Base-by-base conservation (phyloP, 139 green algal genomes). In the Coelastrella sp. region DNA sequence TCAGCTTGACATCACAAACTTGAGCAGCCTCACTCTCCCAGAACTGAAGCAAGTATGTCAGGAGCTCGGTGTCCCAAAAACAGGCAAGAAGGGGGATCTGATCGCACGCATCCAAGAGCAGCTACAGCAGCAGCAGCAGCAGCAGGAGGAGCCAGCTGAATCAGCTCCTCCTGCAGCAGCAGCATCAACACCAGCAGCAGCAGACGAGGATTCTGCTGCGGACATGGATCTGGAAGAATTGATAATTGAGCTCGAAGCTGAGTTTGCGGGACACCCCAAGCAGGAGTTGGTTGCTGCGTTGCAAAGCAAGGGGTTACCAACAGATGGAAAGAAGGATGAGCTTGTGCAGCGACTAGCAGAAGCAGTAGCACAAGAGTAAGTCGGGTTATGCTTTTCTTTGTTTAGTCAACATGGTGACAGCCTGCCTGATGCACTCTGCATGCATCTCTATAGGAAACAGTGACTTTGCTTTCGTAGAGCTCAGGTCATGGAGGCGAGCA, bases 351-450 rank as follows among this genome's bases (percentile, higher is more conserved):
- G 87, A 17, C 87, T 91, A 54, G 87, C 87, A 32, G 10, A 59
- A 17, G 87, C 87, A 77, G 78, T 91, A 23, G 64, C 77, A n/a
- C 54, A 65, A 74, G 86, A 85, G 85, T 82, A 22, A 83, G 85
- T 54, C 80, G 7, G 10, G 8, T 14, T 23, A 58, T 47, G 32
- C 32, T 47, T 47, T 47, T 47, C 32, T 47, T 47, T 47, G 32
- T 47, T 47, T 47, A 47, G 32, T 47, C 32, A 47, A 47, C 32
- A 47, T 47, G 32, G 32, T 47, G 32, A 47, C 32, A 47, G 32
- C 32, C 32, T 47, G 32, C 32, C 32, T 47, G 32, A 47, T 47
- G 32, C 32, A 47, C 32, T 47, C 32, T 47, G 32, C 32, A 47
- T 47, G 32, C 32, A 47, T 47, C 32, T 47, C 32, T 47, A 47